Conservation (phyloP, 2,329 filamentous ascomycete species). For the Fusarium sambucinum region DNA sequence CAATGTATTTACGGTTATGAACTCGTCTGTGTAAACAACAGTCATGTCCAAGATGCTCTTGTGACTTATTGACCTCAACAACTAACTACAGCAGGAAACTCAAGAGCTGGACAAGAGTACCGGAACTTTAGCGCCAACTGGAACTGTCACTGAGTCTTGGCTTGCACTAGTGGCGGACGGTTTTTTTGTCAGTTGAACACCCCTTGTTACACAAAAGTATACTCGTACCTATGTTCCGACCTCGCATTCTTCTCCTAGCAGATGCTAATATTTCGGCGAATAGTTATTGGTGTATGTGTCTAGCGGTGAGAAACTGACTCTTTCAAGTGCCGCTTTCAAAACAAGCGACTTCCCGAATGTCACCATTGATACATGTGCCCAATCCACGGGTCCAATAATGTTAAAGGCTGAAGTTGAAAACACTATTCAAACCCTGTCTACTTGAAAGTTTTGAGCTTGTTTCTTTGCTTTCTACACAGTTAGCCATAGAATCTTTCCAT, state of each 20-base stretch:
- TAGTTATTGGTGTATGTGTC: conserved; percentile 5
- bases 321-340: not conserved
- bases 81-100: not conserved
- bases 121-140: conserved; percentile 39
- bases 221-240: conserved; percentile 15
- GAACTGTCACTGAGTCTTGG: conserved; percentile 34
- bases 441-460: not conserved
- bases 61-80: conserved; percentile 15
- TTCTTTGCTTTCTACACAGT: not conserved
- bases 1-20: not conserved
- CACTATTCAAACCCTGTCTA: not conserved
- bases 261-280: conserved; percentile 20
- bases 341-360: conserved; percentile 2
- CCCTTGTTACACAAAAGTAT: conserved; percentile 29
- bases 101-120: conserved; percentile 10
- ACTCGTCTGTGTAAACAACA: not conserved
- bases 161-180: conserved; percentile 36
- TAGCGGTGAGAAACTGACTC: conserved; percentile 30
- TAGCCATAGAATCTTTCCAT: conserved; percentile 13
- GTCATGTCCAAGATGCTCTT: not conserved
- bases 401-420: not conserved
- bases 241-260: conserved; percentile 6
- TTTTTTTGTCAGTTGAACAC: conserved; percentile 15
- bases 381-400: not conserved
- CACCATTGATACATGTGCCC: conserved; percentile 14